Evolutionary conservation across 192 early-diverging fungal species (phyloP), one percentile per base, ranked within the genome.

Genomic region (Coemansia sp.): DNA sequence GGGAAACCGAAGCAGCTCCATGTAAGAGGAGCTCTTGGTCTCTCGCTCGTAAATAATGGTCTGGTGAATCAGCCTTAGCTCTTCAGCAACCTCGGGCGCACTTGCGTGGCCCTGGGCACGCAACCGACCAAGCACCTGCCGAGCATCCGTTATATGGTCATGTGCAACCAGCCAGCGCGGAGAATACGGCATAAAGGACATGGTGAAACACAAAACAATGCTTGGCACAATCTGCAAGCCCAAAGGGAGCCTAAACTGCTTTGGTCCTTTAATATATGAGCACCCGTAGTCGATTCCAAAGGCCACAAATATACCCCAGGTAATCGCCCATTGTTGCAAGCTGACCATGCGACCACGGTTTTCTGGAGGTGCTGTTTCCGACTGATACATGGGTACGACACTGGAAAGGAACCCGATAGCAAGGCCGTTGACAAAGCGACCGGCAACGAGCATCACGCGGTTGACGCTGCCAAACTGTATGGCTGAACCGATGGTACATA

Each of bases 311-410:
- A 84, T 85, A 56, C 91, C 94, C 82, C 90, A 88, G 34, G 94
- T 97, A 67, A 97, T 95, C 53, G 90, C 86, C 79, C 90, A 88
- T 64, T 97, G 94, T 55, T 94, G 87, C 42, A 94, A 71, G 20
- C 87, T 82, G 19, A 91, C 85, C 19, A 94, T 80, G 27, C 88
- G 85, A 25, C 92, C 92, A 64, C 92, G 89, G 65, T 92, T 89
- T 19, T 81, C 67, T 43, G 87, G 72, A 17, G 90, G 89, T 20
- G 91, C 84, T 17, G 91, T 84, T 50, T 94, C 92, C 17, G 90
- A 85, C 61, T 87, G 85, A 52, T 80, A 87, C 20, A 88, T 51
- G 22, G 86, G 82, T 4, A 91, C 86, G 20, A 79, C 73, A 78
- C 85, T 84, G 24, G 85, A 83, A 18, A 86, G 75, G 15, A 83